Base-by-base conservation (phyloP, 2,329 filamentous ascomycete genomes). In the Lachnellula subtilissima region DNA sequence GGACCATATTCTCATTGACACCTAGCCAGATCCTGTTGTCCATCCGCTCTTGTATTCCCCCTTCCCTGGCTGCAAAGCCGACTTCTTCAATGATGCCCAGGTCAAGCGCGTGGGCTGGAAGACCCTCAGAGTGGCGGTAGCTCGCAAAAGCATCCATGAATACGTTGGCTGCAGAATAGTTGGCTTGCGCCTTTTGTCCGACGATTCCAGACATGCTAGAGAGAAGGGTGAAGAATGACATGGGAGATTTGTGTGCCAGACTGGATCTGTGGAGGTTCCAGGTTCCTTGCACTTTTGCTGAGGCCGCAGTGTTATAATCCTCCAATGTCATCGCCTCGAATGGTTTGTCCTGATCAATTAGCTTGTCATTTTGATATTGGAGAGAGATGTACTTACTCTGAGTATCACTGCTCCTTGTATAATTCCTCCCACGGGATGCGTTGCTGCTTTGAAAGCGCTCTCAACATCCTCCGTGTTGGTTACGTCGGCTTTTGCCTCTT, bases 131-230 rank as follows among this genome's bases (percentile, higher is more conserved):
- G 0, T 68, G 67, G 2, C 77, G 72, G 57, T 76, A 69, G 19
- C 69, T 65, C 0, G 67, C 69, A 50, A 77, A 72, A 4, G 71
- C 65, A 50, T 79, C 74, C 2, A 78, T 68, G 68, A 76, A 80
- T 39, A 72, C 72, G 62, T 81, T 80, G 25, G 73, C 78, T 0
- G 77, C 75, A 2, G 75, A 71, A 63, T 84, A 84, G 2, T 79
- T 78, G 5, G 78, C 56, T 42, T 75, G 72, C 1, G 65, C 67
- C 0, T 61, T 63, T 12, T 45, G 54, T 32, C 61, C 60, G 8
- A 54, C 35, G 19, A 58, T 45, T 32, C 69, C 68, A 37, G 62
- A 62, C 23, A 70, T 53, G 0, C 71, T 74, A 1, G 72, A 73
- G 4, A 75, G 58, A 32, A 71, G 50, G 40, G 75, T 59, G 60